Conservation (phyloP, 2,329 filamentous ascomycete species). For the Lasiodiplodia citricola region DNA sequence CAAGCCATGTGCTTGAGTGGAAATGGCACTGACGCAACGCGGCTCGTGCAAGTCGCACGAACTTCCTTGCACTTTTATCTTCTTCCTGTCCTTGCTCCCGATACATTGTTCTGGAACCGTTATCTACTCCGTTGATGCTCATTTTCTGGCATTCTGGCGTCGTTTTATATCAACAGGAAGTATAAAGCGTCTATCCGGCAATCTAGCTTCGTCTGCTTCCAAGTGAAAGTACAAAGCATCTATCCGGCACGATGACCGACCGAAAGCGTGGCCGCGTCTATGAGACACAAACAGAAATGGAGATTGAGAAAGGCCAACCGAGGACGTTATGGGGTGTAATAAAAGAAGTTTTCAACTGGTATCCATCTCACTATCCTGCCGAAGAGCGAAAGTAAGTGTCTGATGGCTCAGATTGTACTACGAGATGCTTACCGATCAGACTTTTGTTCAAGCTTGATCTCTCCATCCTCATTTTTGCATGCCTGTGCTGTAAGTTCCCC, state of each 20-base stretch:
- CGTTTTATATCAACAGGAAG: neutral
- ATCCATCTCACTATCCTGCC: conserved; percentile 42
- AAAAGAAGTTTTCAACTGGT: conserved; percentile 38
- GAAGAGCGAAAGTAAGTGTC: conserved; percentile 39
- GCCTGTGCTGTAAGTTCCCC: conserved; percentile 42
- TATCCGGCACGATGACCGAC: neutral
- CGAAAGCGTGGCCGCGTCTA: neutral
- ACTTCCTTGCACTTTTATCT: neutral
- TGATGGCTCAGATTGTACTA: conserved; percentile 32
- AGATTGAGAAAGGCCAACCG: neutral
- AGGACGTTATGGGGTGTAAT: conserved; percentile 17
- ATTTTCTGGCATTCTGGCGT: conserved; percentile 8
- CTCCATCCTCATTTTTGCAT: conserved; percentile 44
- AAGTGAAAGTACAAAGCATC: neutral
- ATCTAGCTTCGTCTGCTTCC: neutral
- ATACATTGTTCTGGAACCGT: neutral
- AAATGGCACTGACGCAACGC: neutral
- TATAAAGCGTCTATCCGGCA: neutral
- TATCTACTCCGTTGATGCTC: conserved; percentile 8
- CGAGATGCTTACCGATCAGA: conserved; percentile 31
- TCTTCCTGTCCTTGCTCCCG: neutral
- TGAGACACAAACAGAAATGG: neutral
- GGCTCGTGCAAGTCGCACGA: neutral
- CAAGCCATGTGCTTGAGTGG: conserved; percentile 1
- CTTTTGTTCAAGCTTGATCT: conserved; percentile 44